These are phyloP conservation scores for Lophium mytilinum DNA, from an alignment of 495 filamentous ascomycete species.

Conservation along the genomic window DNA sequence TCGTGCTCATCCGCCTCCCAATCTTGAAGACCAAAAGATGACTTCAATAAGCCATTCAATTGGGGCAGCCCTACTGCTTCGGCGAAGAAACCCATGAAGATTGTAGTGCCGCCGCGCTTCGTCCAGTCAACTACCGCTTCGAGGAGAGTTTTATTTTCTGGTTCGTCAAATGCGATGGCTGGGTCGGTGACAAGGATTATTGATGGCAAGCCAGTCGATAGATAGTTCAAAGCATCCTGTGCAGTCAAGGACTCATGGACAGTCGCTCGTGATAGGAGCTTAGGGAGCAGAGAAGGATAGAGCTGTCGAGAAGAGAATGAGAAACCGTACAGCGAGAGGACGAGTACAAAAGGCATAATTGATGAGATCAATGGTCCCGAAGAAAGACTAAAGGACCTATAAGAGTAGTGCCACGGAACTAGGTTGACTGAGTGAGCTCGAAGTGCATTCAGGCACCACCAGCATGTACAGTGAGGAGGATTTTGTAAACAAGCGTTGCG, in stretches of 20 bases:
- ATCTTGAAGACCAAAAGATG: conserved; percentile 8
- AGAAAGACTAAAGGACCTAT: too few species aligned
- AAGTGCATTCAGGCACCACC: too few species aligned
- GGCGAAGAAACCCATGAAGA: conserved; percentile 19
- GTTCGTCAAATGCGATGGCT: neutral
- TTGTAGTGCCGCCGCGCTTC: conserved; percentile 17
- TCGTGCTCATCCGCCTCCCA: conserved; percentile 8
- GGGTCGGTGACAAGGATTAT: conserved; percentile 19
- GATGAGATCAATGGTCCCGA: neutral
- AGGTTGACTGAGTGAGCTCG: too few species aligned
- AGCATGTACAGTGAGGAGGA: too few species aligned
- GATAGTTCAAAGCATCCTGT: conserved; percentile 18
- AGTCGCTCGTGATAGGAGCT: conserved; percentile 12
- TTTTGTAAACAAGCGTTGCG: too few species aligned
- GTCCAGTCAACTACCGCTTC: conserved; percentile 11
- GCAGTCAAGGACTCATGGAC: conserved; percentile 18
- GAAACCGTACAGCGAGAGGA: conserved; percentile 21
- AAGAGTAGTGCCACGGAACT: too few species aligned
- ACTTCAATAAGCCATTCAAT: conserved; percentile 7
- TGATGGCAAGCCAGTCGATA: conserved; percentile 16
- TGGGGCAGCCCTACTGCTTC: neutral
- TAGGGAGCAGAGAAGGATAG: conserved; percentile 16
- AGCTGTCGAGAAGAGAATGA: conserved; percentile 22
- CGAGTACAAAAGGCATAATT: conserved; percentile 17
- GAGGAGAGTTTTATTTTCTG: conserved; percentile 10